Base-by-base conservation (phyloP, 345 rosid genomes). In the Hirschfeldia incana region DNA sequence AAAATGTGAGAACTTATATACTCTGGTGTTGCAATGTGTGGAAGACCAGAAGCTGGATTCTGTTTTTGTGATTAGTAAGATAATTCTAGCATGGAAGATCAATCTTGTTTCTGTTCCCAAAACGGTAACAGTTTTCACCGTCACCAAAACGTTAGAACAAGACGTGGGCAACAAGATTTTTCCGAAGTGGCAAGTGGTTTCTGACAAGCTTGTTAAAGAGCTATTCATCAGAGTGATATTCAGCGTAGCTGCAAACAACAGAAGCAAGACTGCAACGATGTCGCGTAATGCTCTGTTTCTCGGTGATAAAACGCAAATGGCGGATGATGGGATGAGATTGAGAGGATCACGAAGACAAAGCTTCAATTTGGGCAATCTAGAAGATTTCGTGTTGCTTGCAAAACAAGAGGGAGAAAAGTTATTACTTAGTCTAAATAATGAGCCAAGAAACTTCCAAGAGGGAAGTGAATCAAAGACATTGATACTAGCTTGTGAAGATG, bases 171-270 rank as follows among this genome's bases (percentile, higher is more conserved):
- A 81, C 0, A 83, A 83, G 57, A 70, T 81, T 17, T 81, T 90
- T 13, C 74, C 83, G 0, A 79, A 65, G 67, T 90, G 90, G 91
- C 91, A 86, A 68, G 62, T 76, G 27, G 77, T 86, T 0, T 88
- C 86, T 0, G 82, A 80, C 51, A 83, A 81, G 7, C 58, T 89
- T 5, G 86, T 82, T 58, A 84, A 88, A 0, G 81, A 89, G 4
- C 83, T 91, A 21, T 86, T 85, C 76, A 80, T 89, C 34, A 27
- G 89, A 74, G 89, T 87, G 7, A 29, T 76, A 42, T 69, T 88
- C 15, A 80, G 70, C 15, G 44, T 55, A 6, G 77, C 84, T 17
- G 51, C 58, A 12, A 74, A 8, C 12, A 17, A 49, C 0, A 81
- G 65, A 2, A 36, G 49, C 16, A 85, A 76, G 57, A 85, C 89